Conservation (phyloP, 2,329 filamentous ascomycete species). For the Zasmidium citrigriseum region DNA sequence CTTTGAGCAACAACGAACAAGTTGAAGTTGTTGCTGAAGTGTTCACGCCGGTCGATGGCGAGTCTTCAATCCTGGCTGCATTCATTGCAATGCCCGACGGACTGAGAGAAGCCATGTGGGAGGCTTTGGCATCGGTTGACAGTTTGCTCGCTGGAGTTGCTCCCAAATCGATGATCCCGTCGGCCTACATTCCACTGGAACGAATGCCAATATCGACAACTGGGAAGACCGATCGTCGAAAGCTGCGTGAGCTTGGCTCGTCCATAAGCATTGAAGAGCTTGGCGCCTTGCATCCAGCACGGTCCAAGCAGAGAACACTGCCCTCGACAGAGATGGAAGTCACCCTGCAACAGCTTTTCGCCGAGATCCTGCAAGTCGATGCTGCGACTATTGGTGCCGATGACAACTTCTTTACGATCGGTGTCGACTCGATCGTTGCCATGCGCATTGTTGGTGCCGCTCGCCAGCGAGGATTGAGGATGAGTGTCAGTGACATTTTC, state of each 20-base stretch:
- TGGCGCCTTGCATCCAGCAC: constrained; percentile 43
- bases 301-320: constrained; percentile 24
- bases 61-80: not conserved
- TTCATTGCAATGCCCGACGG: not conserved
- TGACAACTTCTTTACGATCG: constrained; percentile 72
- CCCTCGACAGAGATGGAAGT: constrained; percentile 29
- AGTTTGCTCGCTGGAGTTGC: not conserved
- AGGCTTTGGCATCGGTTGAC: not conserved
- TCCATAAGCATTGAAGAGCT: not conserved
- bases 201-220: constrained; percentile 67
- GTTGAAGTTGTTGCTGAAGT: not conserved
- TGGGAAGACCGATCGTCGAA: constrained; percentile 67
- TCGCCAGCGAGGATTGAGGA: constrained; percentile 25
- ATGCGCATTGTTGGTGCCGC: constrained; percentile 41
- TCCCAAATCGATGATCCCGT: constrained; percentile 75
- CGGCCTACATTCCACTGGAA: constrained; percentile 67
- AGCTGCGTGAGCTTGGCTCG: constrained; percentile 49
- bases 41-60: not conserved
- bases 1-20: not conserved
- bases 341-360: constrained; percentile 51
- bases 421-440: constrained; percentile 77
- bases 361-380: constrained; percentile 50
- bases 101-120: not conserved
- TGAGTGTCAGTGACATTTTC: constrained; percentile 44
- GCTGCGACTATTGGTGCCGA: constrained; percentile 52